Conservation (phyloP, 805 yeast genomes). For the Yarrowia deformans region DNA sequence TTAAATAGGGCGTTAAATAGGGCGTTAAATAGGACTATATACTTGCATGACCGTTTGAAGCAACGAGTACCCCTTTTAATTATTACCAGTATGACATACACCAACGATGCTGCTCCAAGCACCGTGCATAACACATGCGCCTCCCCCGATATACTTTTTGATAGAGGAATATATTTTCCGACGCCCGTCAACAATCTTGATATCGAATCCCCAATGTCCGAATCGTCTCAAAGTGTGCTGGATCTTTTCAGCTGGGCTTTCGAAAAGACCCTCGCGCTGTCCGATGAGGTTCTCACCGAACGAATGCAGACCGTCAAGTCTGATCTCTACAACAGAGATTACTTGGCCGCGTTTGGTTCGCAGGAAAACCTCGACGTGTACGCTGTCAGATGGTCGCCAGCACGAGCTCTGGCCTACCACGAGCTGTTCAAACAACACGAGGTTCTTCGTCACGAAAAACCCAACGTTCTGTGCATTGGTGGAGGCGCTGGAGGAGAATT, state of each 20-base stretch:
- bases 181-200: background rate
- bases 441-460: conserved; percentile 40
- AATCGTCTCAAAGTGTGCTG: conserved; percentile 42
- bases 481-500: conserved; percentile 93
- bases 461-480: conserved; percentile 68
- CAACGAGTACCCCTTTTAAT: too few species aligned
- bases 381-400: conserved; percentile 85
- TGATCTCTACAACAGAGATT: conserved; percentile 73
- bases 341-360: conserved; percentile 69
- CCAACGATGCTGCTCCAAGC: background rate
- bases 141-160: conserved; percentile 9
- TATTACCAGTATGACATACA: too few species aligned
- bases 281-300: conserved; percentile 48
- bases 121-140: background rate
- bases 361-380: conserved; percentile 75
- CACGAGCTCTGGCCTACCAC: conserved; percentile 76
- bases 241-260: conserved; percentile 47
- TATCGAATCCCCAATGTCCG: background rate
- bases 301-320: conserved; percentile 74
- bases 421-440: conserved; percentile 62
- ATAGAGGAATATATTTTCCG: conserved; percentile 9
- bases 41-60: too few species aligned
- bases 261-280: conserved; percentile 43
- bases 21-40: background rate
- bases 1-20: too few species aligned